A percentile compares a stretch with the other conserved stretches of the same genome.
Evolutionary conservation across 208 protist species (phyloP).

Genomic region (Blastocrithidia nonstop): DNA sequence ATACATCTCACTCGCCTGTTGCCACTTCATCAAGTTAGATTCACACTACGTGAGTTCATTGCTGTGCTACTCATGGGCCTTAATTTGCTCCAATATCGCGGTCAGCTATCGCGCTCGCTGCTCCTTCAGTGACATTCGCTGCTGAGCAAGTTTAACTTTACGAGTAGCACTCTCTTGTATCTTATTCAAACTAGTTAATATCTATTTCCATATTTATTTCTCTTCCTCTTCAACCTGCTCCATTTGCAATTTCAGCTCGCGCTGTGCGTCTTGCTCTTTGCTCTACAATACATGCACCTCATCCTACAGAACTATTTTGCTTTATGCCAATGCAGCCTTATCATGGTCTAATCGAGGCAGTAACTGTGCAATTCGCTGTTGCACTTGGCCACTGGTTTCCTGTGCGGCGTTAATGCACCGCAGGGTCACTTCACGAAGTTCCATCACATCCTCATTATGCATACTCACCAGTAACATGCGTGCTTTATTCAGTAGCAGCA

Average conservation of each 20-base stretch:
- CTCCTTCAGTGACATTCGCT: conserved; percentile 44
- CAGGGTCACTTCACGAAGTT: conserved; percentile 25
- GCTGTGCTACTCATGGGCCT: conserved; percentile 21
- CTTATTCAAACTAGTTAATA: conserved; percentile 16
- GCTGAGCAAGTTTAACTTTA: conserved; percentile 25
- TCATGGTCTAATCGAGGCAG: conserved; percentile 38
- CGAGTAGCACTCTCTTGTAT: conserved; percentile 19
- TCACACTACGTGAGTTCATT: conserved; percentile 36
- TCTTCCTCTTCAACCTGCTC: conserved; percentile 23
- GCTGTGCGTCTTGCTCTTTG: conserved; percentile 17
- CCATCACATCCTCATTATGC: conserved; percentile 40
- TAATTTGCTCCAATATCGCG: conserved; percentile 19
- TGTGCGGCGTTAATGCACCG: conserved; percentile 35
- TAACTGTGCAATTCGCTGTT: conserved; percentile 14
- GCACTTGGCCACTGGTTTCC: conserved; percentile 15
- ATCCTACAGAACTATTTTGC: conserved; percentile 8
- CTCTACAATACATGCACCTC: conserved; percentile 17
- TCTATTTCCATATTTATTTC: conserved; percentile 25
- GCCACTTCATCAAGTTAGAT: conserved; percentile 28
- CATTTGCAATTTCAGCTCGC: conserved; percentile 10
- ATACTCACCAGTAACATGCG: conserved; percentile 44
- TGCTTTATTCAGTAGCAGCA: conserved; percentile 68
- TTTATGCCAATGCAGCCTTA: conserved; percentile 12
- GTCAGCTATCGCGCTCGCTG: conserved; percentile 21
- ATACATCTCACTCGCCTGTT: conserved; percentile 35